These are phyloP conservation scores for Lactarius trivialis DNA, from an alignment of 768 basidiomycete species.

Conservation along the genomic window DNA sequence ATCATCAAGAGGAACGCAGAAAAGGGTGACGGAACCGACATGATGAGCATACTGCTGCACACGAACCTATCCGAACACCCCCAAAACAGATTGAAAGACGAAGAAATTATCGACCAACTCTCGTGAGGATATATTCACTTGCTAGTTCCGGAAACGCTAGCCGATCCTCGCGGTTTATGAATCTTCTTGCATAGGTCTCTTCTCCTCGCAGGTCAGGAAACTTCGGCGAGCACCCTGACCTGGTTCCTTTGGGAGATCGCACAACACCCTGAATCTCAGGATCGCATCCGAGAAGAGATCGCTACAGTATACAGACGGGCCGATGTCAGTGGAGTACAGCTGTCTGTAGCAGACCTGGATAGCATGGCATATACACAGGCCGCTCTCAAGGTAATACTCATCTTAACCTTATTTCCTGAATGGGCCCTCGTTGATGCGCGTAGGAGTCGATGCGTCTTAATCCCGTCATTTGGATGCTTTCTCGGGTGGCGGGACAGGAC, in stretches of 20 bases:
- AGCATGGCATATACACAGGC: conserved; percentile 14
- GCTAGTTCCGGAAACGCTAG: background rate
- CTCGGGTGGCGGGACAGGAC: conserved; percentile 1
- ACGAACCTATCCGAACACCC: conserved; percentile 11
- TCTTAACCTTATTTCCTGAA: background rate
- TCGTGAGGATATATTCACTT: background rate
- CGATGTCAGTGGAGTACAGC: background rate
- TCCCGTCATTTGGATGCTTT: conserved; percentile 15
- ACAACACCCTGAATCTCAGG: conserved; percentile 18
- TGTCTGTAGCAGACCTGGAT: conserved; percentile 14
- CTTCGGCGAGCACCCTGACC: conserved; percentile 18
- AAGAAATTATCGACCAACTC: conserved; percentile 14
- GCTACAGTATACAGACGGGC: background rate
- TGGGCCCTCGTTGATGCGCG: background rate
- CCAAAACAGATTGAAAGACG: background rate
- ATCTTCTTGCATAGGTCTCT: conserved; percentile 9
- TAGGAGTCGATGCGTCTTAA: conserved; percentile 21
- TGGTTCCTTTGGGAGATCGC: conserved; percentile 24
- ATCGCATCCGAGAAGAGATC: conserved; percentile 21
- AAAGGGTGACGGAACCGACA: conserved; percentile 6
- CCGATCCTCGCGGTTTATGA: background rate
- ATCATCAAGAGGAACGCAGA: background rate
- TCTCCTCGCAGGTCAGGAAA: conserved; percentile 25
- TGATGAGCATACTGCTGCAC: conserved; percentile 11
- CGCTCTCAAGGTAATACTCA: conserved; percentile 11